phyloP scores from a whole-genome alignment of 306 rosid species.

The Hippophae tibetana region DNA sequence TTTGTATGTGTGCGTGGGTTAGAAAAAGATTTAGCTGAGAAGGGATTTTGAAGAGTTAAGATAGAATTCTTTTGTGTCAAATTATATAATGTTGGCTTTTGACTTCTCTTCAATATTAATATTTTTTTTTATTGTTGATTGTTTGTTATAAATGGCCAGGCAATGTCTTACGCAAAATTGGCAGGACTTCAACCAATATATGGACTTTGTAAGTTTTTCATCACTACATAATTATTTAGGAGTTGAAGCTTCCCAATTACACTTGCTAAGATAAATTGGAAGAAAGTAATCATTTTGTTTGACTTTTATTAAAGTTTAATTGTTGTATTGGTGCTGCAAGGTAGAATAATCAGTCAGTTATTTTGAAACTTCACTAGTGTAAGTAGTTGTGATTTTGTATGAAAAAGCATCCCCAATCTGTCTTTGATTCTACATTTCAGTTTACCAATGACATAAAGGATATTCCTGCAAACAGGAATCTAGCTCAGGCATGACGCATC shows the following conservation, averaged over 20 bases:
- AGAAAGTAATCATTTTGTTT: not conserved
- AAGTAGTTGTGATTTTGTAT: not conserved
- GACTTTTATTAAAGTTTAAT: not conserved
- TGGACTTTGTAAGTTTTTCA: slow-evolving; percentile 76
- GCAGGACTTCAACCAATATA: slow-evolving; percentile 91
- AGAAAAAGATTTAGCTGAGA: no score
- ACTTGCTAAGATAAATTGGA: no score
- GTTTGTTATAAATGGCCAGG: slow-evolving; percentile 38
- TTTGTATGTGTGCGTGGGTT: no score
- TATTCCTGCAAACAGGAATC: not conserved
- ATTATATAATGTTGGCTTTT: not conserved
- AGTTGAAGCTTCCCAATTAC: no score
- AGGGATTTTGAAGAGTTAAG: not conserved
- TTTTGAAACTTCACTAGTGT: not conserved
- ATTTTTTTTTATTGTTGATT: slow-evolving; percentile 6
- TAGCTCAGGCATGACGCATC: not conserved
- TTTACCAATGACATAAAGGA: not conserved
- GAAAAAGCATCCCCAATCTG: not conserved
- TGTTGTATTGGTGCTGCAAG: not conserved
- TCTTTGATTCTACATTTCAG: not conserved
- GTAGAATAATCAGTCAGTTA: not conserved
- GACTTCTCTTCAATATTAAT: not conserved
- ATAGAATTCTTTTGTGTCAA: not conserved
- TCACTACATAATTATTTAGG: no score
- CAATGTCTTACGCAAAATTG: slow-evolving; percentile 94